These are phyloP conservation scores for Arabidopsis suecica DNA, from an alignment of 345 rosid genomes.

Conservation along the genomic window DNA sequence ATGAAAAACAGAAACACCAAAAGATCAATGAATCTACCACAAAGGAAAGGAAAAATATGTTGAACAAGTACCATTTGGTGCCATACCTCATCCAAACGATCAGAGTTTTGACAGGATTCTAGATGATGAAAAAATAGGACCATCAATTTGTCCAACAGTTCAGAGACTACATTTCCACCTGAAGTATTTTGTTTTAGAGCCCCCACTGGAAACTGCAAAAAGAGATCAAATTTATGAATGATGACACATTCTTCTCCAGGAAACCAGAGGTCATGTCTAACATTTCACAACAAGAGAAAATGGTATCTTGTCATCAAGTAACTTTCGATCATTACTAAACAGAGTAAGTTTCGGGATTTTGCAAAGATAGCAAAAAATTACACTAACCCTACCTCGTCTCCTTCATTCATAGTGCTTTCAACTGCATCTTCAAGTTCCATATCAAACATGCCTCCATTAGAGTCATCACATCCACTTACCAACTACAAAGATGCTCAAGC, in stretches of 20 bases:
- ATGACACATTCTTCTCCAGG: background rate
- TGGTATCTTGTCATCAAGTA: background rate
- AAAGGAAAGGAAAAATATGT: conserved; percentile 6
- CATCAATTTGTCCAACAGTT: conserved; percentile 70
- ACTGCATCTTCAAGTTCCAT: conserved; percentile 70
- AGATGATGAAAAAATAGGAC: conserved; percentile 70
- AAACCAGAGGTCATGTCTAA: conserved; percentile 18
- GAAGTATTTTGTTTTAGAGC: conserved; percentile 49
- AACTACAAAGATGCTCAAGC: conserved; percentile 45
- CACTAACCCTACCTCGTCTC: conserved; percentile 51
- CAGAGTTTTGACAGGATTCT: conserved; percentile 58
- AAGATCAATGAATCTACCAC: background rate
- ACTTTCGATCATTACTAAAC: background rate
- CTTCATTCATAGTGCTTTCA: conserved; percentile 47
- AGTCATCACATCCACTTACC: conserved; percentile 77
- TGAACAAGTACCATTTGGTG: background rate
- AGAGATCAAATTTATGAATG: conserved; percentile 12
- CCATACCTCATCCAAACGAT: conserved; percentile 68
- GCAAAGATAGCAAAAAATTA: background rate
- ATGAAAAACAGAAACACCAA: conserved; percentile 12
- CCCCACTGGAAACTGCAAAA: conserved; percentile 53
- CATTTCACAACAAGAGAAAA: conserved; percentile 1
- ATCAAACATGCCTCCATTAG: conserved; percentile 67
- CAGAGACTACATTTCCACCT: conserved; percentile 56
- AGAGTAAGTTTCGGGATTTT: background rate